phyloP scores from a whole-genome alignment of 1,284 basidiomycete genomes.

The Termitomyces sp. region DNA sequence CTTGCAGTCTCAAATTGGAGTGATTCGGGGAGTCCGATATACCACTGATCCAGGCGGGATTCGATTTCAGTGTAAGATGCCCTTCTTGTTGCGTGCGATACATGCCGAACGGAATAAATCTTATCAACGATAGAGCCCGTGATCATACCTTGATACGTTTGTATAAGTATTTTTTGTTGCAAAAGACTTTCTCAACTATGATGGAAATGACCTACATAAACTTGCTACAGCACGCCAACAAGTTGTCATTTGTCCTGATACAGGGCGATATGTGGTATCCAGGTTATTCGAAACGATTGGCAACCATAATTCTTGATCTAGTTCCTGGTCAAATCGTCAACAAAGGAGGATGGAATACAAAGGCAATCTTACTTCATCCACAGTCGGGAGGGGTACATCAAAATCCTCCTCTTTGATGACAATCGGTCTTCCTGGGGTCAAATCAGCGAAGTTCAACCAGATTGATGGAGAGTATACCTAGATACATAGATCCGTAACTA shows the following conservation, averaged over 20 bases:
- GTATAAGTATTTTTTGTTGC: background rate
- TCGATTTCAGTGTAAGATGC: constrained; percentile 54
- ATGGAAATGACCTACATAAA: constrained; percentile 43
- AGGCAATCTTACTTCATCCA: constrained; percentile 40
- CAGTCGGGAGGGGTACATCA: constrained; percentile 63
- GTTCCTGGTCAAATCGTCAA: constrained; percentile 32
- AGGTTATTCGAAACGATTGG: constrained; percentile 39
- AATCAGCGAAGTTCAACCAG: background rate
- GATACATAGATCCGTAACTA: constrained; percentile 65
- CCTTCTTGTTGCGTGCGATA: constrained; percentile 41
- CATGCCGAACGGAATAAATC: constrained; percentile 68
- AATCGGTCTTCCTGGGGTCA: constrained; percentile 53
- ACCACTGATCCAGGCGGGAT: constrained; percentile 72
- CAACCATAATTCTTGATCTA: constrained; percentile 56
- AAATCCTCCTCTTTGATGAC: constrained; percentile 71
- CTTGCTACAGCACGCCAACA: constrained; percentile 58
- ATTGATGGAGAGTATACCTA: constrained; percentile 39
- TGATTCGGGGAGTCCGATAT: constrained; percentile 61
- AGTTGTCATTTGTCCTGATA: constrained; percentile 45
- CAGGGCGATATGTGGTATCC: constrained; percentile 38
- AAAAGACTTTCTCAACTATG: background rate
- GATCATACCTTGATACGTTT: constrained; percentile 41
- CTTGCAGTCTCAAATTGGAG: constrained; percentile 56
- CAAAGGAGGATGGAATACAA: background rate
- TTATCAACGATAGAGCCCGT: constrained; percentile 62